phyloP scores from a whole-genome alignment of 2,329 filamentous ascomycete genomes.

The Monilinia fructigena region DNA sequence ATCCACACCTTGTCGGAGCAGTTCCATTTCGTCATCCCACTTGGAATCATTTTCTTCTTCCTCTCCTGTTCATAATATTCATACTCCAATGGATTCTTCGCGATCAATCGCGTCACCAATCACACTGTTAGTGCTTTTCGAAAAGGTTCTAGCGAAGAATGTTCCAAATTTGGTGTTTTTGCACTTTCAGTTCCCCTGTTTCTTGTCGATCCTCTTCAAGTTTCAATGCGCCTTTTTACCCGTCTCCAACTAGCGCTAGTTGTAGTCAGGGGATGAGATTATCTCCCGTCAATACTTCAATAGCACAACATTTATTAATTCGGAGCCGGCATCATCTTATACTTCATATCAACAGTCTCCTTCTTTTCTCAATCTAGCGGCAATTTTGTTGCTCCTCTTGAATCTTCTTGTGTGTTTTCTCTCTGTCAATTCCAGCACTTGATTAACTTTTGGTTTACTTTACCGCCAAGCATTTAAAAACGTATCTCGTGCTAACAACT shows the following conservation, averaged over 20 bases:
- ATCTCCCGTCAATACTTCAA: slow-evolving; percentile 28
- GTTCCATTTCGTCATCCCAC: slow-evolving; percentile 31
- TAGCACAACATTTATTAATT: slow-evolving; percentile 27
- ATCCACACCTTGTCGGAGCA: slow-evolving; percentile 37
- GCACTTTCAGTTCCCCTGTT: slow-evolving; percentile 40
- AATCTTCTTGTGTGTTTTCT: slow-evolving; percentile 53
- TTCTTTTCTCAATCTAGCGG: slow-evolving; percentile 55
- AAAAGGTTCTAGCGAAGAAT: slow-evolving; percentile 30
- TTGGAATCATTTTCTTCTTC: slow-evolving; percentile 35
- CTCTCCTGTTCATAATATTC: slow-evolving; percentile 35
- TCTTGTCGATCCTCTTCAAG: slow-evolving; percentile 35
- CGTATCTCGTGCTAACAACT: slow-evolving; percentile 32
- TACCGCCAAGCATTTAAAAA: slow-evolving; percentile 7
- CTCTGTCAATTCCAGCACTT: slow-evolving; percentile 40
- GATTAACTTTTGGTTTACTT: slow-evolving; percentile 5
- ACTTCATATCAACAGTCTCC: slow-evolving; percentile 41
- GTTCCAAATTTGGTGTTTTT: slow-evolving; percentile 42
- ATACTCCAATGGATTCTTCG: slow-evolving; percentile 31
- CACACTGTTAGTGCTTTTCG: slow-evolving; percentile 32
- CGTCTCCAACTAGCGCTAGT: slow-evolving; percentile 31
- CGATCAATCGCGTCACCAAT: slow-evolving; percentile 35
- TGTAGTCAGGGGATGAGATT: slow-evolving; percentile 31
- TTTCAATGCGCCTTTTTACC: slow-evolving; percentile 31
- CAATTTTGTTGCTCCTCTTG: slow-evolving; percentile 52
- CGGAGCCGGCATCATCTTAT: slow-evolving; percentile 30